These are phyloP conservation scores for Trichocladium antarcticum DNA, from an alignment of 495 filamentous ascomycete species.

Conservation along the genomic window DNA sequence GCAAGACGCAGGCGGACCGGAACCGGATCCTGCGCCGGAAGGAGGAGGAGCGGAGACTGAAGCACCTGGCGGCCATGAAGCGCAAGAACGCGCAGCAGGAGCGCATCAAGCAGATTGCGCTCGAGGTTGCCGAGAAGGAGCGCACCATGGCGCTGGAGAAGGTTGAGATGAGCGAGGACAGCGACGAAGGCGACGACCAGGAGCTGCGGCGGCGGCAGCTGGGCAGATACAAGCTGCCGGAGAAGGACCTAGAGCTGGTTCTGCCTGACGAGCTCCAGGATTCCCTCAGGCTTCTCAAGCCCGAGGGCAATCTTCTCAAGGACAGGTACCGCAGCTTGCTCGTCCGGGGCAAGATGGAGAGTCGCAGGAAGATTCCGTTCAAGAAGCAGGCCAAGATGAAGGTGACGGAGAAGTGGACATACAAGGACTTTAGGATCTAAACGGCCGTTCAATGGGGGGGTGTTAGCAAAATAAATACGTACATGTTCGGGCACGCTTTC, in stretches of 20 bases:
- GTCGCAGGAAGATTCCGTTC: constrained; percentile 62
- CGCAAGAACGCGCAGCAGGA: constrained; percentile 56
- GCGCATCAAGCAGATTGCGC: constrained; percentile 47
- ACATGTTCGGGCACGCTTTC: too few relatives aligned
- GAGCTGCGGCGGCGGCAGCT: constrained; percentile 64
- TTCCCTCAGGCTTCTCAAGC: constrained; percentile 76
- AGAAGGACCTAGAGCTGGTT: constrained; percentile 74
- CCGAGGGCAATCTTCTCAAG: constrained; percentile 84
- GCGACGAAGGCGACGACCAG: constrained; percentile 45
- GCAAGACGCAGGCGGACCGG: constrained; percentile 76
- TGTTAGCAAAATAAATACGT: too few relatives aligned
- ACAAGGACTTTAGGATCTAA: constrained; percentile 65
- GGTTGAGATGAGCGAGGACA: constrained; percentile 32
- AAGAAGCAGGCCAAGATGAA: constrained; percentile 65
- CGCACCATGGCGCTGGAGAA: constrained; percentile 28
- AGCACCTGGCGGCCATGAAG: constrained; percentile 61
- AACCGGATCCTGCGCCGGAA: constrained; percentile 83
- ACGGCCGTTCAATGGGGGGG: not conserved
- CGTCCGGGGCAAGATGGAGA: constrained; percentile 79
- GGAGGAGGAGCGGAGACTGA: constrained; percentile 62
- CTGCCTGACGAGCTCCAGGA: constrained; percentile 90
- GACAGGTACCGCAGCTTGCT: constrained; percentile 85
- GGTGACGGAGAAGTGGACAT: constrained; percentile 87
- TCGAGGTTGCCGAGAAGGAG: constrained; percentile 50
- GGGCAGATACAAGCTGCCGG: constrained; percentile 65